Base-by-base conservation (phyloP, 306 rosid genomes). In the Citrullus mucosospermus region DNA sequence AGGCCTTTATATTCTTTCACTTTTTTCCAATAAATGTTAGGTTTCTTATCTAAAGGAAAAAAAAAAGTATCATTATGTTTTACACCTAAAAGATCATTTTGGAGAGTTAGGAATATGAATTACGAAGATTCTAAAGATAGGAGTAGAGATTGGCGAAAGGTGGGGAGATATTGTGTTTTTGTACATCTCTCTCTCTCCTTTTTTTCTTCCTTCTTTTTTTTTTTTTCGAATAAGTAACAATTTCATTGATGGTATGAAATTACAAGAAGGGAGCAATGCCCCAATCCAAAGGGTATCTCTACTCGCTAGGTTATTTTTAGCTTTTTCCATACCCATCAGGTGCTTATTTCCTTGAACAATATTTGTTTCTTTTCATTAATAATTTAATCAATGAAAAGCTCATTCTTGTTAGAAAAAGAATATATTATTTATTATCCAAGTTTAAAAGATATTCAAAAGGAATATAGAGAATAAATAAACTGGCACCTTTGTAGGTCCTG, bases 401-500 rank as follows among this genome's bases (percentile, higher is more conserved):
- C 1, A 4, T 58, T 59, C 8, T 25, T 58, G 5, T 4, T 12
- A 54, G 9, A 54, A 17, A 54, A 54, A 54, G 17, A 54, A 4
- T 5, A 25, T 39, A 46, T 46, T 17, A 39, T 58, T 39, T 28
- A 68, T 14, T 41, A 38, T 43, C 39, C 44, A 54, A 51, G 28
- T 59, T 32, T 34, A 54, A 32, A 68, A 79, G 56, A 78, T 7
- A 54, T 56, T 22, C 57, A 55, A 30, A 44, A 66, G 30, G 12
- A 43, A 76, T 17, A 61, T 44, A 61, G 16, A 83, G 66, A 79
- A 61, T 79, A 67, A 70, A 78, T 5, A 83, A 86, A 80, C 56
- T 14, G 67, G 83, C 82, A 96, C 99, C 99, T 96, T 96, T 46
- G 99, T 96, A 61, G 99, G 99, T 78, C 99, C 99, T 71, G 99